These are phyloP conservation scores for Aspergillus panamensis DNA, from an alignment of 495 filamentous ascomycete species.

Conservation along the genomic window DNA sequence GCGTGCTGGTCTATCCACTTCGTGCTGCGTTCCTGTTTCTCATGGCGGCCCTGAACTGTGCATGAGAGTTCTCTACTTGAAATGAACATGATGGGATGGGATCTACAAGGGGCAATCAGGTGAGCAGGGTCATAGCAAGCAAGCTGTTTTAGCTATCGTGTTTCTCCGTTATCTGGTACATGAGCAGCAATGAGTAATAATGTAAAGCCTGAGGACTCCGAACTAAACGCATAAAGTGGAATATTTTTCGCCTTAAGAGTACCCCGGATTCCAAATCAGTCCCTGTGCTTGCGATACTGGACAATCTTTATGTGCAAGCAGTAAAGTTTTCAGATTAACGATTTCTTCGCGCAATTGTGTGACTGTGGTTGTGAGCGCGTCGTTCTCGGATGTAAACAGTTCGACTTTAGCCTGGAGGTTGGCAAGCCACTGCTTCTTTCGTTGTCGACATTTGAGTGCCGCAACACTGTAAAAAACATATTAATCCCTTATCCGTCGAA, in stretches of 20 bases:
- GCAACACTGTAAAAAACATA: conserved; percentile 68
- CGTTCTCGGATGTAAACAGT: conserved; percentile 85
- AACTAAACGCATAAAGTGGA: neutral
- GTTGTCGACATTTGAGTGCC: conserved; percentile 92
- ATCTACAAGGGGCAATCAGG: neutral
- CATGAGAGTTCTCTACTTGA: conserved; percentile 4
- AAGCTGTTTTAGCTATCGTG: conserved; percentile 11
- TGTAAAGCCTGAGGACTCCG: neutral
- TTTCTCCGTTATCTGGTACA: conserved; percentile 4
- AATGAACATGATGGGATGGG: neutral
- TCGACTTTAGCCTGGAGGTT: conserved; percentile 96
- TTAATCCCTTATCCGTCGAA: neutral
- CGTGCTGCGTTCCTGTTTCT: neutral
- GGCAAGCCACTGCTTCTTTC: conserved; percentile 98
- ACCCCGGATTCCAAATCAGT: conserved; percentile 34
- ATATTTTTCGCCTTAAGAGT: conserved; percentile 16
- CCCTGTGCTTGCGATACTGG: conserved; percentile 88
- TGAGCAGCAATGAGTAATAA: neutral
- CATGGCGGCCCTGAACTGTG: neutral
- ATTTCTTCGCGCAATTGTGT: conserved; percentile 86
- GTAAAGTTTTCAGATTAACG: conserved; percentile 87
- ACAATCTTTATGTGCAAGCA: conserved; percentile 96
- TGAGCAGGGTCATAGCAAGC: neutral
- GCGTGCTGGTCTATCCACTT: neutral
- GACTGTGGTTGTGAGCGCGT: conserved; percentile 78